These are phyloP conservation scores for Dipteronia dyeriana DNA, from an alignment of 345 rosid genomes.

Conservation along the genomic window DNA sequence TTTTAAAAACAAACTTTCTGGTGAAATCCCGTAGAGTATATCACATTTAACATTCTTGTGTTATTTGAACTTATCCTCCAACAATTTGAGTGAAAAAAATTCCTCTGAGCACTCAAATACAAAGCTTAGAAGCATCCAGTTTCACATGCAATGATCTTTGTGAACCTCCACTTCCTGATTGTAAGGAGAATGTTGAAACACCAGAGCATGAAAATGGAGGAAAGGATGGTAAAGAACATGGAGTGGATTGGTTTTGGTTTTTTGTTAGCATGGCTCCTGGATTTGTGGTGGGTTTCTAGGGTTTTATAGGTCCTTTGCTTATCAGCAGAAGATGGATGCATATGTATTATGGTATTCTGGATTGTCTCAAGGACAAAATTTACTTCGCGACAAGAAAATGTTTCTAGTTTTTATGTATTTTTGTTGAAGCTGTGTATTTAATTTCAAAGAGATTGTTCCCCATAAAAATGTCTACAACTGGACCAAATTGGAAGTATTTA, in stretches of 20 bases:
- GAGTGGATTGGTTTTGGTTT: neutral
- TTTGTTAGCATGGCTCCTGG: neutral
- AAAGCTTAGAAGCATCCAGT: neutral
- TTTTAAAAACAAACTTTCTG: slow-evolving; percentile 18
- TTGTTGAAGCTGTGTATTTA: no score
- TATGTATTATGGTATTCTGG: neutral
- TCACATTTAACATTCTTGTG: neutral
- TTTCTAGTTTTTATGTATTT: neutral
- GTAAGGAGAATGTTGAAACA: neutral
- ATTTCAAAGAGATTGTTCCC: no score
- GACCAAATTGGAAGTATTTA: no score
- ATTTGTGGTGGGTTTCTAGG: neutral
- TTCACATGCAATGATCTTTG: neutral
- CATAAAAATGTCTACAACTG: no score
- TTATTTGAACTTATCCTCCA: neutral
- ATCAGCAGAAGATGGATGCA: neutral
- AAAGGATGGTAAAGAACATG: neutral
- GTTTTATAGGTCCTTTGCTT: neutral
- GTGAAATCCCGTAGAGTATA: slow-evolving; percentile 25
- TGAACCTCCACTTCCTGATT: neutral
- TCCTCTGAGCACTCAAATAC: neutral
- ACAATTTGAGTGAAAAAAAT: neutral
- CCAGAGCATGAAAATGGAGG: neutral
- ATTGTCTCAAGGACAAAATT: neutral
- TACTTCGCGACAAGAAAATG: neutral